Evolutionary conservation across 2,329 filamentous ascomycete genomes (phyloP), one percentile per base, ranked within the genome.

Genomic region (Colletotrichum liaoningense): DNA sequence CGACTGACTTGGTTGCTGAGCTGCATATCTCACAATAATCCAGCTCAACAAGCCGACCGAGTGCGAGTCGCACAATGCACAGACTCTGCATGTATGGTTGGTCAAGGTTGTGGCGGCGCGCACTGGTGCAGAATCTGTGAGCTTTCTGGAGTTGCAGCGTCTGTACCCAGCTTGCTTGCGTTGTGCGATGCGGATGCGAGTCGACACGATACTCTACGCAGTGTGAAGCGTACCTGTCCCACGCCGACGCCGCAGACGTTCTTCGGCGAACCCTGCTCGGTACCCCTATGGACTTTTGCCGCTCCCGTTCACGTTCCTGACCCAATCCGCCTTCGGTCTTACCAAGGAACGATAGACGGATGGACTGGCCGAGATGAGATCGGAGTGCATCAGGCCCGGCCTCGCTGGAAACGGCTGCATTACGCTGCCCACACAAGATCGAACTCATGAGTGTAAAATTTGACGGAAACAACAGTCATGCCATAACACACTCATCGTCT

Each of bases 101-200:
- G 66, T 55, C 33, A 14, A 49, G 42, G 42, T 49, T 46, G 24
- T 19, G 30, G 52, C 57, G 24, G 38, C 38, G 54, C 52, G 69
- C 52, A 63, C 65, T 63, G 65, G 30, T 63, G 65, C 58, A 72
- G 65, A 72, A 30, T 72, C 64, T 68, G 49, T 38, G 30, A 52
- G 52, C 28, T 35, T 35, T 49, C 30, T 59, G 46, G 63, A 49
- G 42, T n/a, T 49, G 42, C 42, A 49, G 19, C n/a, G 42, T 22
- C 16, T 38, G 65, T 69, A 67, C 12, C 65, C 35, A 49, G 58
- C 52, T 33, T 68, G 69, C 58, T 55, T 63, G 26, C 54, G 38
- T 49, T 57, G 54, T 68, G 69, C 57, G 69, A 72, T 72, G 69
- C 69, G 64, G 69, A 72, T 72, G 64, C 69, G 69, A 72, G 56